Percentiles rank a stretch among this genome's conserved stretches.
These are phyloP conservation scores for Russula dissimulans DNA, from an alignment of 768 basidiomycete genomes.

Conservation along the genomic window DNA sequence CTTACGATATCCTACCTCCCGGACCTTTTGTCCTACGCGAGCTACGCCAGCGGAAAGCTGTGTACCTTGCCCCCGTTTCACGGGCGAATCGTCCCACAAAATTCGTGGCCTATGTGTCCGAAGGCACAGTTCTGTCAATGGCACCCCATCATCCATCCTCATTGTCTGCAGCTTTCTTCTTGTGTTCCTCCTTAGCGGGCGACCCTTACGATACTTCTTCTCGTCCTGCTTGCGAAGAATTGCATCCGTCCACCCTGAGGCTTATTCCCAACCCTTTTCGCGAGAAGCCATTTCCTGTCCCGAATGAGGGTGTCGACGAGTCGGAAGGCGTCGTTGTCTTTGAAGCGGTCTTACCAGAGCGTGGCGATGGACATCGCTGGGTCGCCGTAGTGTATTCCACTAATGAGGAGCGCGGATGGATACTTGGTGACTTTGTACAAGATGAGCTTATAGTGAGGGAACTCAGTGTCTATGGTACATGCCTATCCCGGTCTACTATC, in stretches of 20 bases:
- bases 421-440: conserved; percentile 44
- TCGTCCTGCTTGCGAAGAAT: conserved; percentile 16
- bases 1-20: conserved; percentile 31
- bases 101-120: conserved; percentile 51
- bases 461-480: conserved; percentile 39
- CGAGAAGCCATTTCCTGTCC: conserved; percentile 50
- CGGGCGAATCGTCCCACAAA: conserved; percentile 20
- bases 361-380: conserved; percentile 28
- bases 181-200: conserved; percentile 30
- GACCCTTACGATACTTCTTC: not conserved
- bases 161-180: conserved; percentile 39
- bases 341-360: conserved; percentile 37
- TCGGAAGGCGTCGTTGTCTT: conserved; percentile 65
- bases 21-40: conserved; percentile 35
- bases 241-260: conserved; percentile 40
- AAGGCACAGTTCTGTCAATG: conserved; percentile 43
- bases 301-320: conserved; percentile 62
- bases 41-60: conserved; percentile 35
- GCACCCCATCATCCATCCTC: conserved; percentile 40
- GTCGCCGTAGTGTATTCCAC: conserved; percentile 46
- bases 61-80: conserved; percentile 44
- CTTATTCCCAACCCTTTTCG: conserved; percentile 54
- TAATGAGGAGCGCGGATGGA: conserved; percentile 50
- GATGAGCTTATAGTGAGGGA: conserved; percentile 28
- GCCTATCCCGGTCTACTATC: conserved; percentile 10